Evolutionary conservation across 371 early-diverging fungal species (phyloP).

Genomic region (Saksenaea vasiformis): DNA sequence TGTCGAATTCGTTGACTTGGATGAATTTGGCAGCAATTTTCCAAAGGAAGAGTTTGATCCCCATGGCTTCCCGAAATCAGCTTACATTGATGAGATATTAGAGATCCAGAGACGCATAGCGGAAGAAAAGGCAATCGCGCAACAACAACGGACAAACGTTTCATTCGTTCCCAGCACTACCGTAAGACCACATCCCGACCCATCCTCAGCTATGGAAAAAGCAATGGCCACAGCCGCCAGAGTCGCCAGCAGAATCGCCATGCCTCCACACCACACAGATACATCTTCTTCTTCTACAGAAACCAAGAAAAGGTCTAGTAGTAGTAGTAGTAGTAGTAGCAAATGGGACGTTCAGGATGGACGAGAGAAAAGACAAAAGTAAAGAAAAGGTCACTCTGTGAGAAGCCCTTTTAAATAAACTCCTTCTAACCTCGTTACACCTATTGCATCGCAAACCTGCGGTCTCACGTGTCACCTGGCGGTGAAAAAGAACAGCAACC

Average conservation of each 20-base stretch:
- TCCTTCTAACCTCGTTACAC: too few species aligned
- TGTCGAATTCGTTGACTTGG: slow-evolving; percentile 72
- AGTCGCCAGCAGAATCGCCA: slow-evolving; percentile 39
- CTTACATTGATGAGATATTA: slow-evolving; percentile 57
- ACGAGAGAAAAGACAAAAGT: slow-evolving; percentile 1
- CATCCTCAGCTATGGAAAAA: slow-evolving; percentile 34
- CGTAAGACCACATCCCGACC: slow-evolving; percentile 14
- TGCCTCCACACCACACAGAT: slow-evolving; percentile 14
- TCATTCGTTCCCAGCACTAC: slow-evolving; percentile 23
- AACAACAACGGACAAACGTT: slow-evolving; percentile 33
- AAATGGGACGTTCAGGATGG: slow-evolving; percentile 18
- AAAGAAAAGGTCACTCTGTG: not conserved
- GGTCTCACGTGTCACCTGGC: too few species aligned
- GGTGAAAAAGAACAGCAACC: not conserved
- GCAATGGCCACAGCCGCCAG: slow-evolving; percentile 47
- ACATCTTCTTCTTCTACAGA: not conserved
- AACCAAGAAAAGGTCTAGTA: slow-evolving; percentile 12
- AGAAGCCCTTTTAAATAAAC: too few species aligned
- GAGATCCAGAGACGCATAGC: slow-evolving; percentile 42
- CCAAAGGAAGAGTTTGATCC: slow-evolving; percentile 60
- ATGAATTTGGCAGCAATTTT: slow-evolving; percentile 74
- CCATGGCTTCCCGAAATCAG: slow-evolving; percentile 41
- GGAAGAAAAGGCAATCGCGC: slow-evolving; percentile 39
- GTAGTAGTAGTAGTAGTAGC: too few species aligned
- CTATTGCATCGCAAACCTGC: too few species aligned